Conservation (phyloP, 2,329 filamentous ascomycete species). For the Pochonia chlamydosporia region DNA sequence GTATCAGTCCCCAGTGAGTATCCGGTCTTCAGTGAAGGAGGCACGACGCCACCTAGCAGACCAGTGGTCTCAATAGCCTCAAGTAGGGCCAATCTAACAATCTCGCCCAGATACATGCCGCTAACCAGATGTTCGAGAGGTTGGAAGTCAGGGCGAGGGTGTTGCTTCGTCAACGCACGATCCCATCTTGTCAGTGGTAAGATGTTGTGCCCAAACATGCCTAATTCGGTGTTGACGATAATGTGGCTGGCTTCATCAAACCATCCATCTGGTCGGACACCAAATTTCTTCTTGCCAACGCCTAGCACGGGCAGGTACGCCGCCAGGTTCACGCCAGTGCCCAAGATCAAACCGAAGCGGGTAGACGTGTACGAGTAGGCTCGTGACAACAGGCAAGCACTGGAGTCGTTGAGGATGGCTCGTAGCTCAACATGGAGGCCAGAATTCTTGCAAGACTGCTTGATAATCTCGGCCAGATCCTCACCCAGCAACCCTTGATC, state of each 20-base stretch:
- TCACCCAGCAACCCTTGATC: slow-evolving; percentile 51
- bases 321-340: slow-evolving; percentile 62
- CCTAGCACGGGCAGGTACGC: slow-evolving; percentile 55
- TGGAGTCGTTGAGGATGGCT: slow-evolving; percentile 62
- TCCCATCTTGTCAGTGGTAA: slow-evolving; percentile 60
- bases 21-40: slow-evolving; percentile 42
- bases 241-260: slow-evolving; percentile 54
- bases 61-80: slow-evolving; percentile 52
- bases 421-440: slow-evolving; percentile 50
- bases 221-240: slow-evolving; percentile 61
- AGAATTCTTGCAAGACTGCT: slow-evolving; percentile 43
- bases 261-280: slow-evolving; percentile 48
- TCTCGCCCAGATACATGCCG: slow-evolving; percentile 62
- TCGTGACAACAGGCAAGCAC: slow-evolving; percentile 59
- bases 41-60: slow-evolving; percentile 51
- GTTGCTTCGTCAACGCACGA: slow-evolving; percentile 41
- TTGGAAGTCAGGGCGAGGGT: slow-evolving; percentile 54
- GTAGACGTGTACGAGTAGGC: slow-evolving; percentile 55
- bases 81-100: slow-evolving; percentile 51
- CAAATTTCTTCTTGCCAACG: slow-evolving; percentile 51
- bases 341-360: slow-evolving; percentile 59
- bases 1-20: slow-evolving; percentile 59
- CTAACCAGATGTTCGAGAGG: slow-evolving; percentile 58
- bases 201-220: slow-evolving; percentile 58
- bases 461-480: slow-evolving; percentile 54